These are phyloP conservation scores for Sungouiella blattae DNA, from an alignment of 805 yeast species.

Conservation along the genomic window DNA sequence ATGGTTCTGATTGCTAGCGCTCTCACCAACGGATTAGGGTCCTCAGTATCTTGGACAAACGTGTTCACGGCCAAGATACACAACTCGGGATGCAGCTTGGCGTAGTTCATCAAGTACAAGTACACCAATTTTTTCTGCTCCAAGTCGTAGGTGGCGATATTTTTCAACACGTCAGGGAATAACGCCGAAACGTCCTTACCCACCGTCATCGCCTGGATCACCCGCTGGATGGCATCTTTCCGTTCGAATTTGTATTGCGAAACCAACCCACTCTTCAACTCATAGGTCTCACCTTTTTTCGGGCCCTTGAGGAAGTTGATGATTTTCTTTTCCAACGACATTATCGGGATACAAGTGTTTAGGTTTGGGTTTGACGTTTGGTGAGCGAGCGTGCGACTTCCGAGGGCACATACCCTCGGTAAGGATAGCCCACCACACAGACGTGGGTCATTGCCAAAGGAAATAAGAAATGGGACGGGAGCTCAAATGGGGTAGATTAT, in stretches of 20 bases:
- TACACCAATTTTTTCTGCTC: conserved; percentile 97
- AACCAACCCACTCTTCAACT: conserved; percentile 83
- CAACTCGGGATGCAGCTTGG: conserved; percentile 92
- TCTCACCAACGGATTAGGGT: conserved; percentile 92
- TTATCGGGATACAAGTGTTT: conserved; percentile 12
- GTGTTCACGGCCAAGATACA: conserved; percentile 96
- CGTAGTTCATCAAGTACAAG: conserved; percentile 93
- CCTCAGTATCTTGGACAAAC: conserved; percentile 91
- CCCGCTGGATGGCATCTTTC: conserved; percentile 94
- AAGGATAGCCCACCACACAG: too few relatives aligned
- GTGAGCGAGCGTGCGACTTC: too few relatives aligned
- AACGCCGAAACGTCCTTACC: conserved; percentile 94
- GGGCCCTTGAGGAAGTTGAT: conserved; percentile 43
- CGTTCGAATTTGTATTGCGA: conserved; percentile 93
- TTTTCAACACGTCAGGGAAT: conserved; percentile 94
- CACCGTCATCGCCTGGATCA: conserved; percentile 96
- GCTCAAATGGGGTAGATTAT: too few relatives aligned
- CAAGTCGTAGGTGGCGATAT: conserved; percentile 92
- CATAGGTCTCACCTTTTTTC: conserved; percentile 76
- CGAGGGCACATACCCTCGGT: too few relatives aligned
- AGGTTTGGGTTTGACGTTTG: too few relatives aligned
- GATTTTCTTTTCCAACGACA: conserved; percentile 43
- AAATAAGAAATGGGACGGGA: too few relatives aligned
- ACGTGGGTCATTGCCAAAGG: too few relatives aligned
- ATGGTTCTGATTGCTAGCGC: conserved; percentile 96